Evolutionary conservation across 306 rosid species (phyloP).

Genomic region (Myrica gale): DNA sequence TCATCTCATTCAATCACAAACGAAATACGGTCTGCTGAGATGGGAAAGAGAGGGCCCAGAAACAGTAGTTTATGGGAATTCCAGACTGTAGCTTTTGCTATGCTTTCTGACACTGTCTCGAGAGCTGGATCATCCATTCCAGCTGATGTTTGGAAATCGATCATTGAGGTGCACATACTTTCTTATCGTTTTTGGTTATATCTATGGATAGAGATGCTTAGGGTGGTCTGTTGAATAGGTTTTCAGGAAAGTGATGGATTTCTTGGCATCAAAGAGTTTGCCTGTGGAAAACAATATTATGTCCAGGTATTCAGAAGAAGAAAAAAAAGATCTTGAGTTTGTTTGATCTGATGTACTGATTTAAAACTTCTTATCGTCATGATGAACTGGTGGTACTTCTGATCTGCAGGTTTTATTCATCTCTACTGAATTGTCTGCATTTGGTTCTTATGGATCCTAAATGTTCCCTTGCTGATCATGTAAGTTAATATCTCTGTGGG

Average conservation of each 20-base stretch:
- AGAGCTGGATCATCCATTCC: conserved; percentile 59
- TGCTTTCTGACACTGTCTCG: conserved; percentile 71
- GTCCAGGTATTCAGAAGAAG: conserved; percentile 58
- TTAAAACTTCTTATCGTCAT: conserved; percentile 15
- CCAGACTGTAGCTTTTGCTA: conserved; percentile 60
- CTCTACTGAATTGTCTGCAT: conserved; percentile 74
- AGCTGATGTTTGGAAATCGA: conserved; percentile 66
- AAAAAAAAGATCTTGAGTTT: conserved; percentile 4
- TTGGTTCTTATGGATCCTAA: conserved; percentile 65
- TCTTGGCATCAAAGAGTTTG: conserved; percentile 52
- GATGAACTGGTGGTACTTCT: conserved; percentile 29
- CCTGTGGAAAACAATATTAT: conserved; percentile 57
- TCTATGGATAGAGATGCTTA: conserved; percentile 23
- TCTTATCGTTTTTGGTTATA: conserved; percentile 3
- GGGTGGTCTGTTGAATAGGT: conserved; percentile 44
- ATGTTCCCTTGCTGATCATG: conserved; percentile 79
- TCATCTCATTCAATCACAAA: conserved; percentile 30
- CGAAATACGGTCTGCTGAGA: conserved; percentile 35
- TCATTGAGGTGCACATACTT: conserved; percentile 56
- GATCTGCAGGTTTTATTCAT: conserved; percentile 71
- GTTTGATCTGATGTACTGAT: conserved; percentile 9
- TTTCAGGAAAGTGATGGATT: conserved; percentile 79
- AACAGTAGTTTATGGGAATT: conserved; percentile 57
- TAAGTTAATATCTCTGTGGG: conserved; percentile 41
- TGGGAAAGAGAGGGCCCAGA: conserved; percentile 38